Percentiles rank a stretch among this genome's conserved stretches.
These are phyloP conservation scores for Chlamydomonas sphaeroides DNA, from an alignment of 139 green algal species.

Conservation along the genomic window DNA sequence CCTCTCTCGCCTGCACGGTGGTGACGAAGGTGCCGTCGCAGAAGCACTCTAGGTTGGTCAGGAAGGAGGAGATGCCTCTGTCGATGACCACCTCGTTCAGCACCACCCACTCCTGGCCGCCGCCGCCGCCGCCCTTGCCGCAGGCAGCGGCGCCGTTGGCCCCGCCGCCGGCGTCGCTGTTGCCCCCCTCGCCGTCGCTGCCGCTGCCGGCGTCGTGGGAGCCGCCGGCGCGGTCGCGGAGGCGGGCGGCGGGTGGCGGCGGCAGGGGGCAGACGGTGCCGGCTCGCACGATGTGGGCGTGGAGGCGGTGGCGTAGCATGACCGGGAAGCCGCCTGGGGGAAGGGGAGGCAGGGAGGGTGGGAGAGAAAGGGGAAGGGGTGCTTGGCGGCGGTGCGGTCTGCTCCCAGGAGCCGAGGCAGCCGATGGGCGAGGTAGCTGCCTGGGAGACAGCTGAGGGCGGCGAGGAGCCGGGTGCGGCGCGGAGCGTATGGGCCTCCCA, in stretches of 20 bases:
- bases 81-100: conserved; percentile 95
- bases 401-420: too few species aligned
- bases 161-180: not conserved
- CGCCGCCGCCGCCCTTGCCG: not conserved
- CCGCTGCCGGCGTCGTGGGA: not conserved
- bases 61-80: conserved; percentile 78
- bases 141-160: too few species aligned
- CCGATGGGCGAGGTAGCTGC: too few species aligned
- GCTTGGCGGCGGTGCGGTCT: too few species aligned
- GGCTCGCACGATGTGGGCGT: conserved; percentile 77
- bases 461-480: too few species aligned
- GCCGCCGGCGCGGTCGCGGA: too few species aligned
- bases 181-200: not conserved
- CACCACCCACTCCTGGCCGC: conserved; percentile 59
- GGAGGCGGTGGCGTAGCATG: conserved; percentile 86
- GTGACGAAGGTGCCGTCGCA: conserved; percentile 85
- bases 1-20: conserved; percentile 61
- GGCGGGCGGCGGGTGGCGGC: too few species aligned
- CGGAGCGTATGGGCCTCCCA: too few species aligned
- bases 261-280: too few species aligned
- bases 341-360: conserved; percentile 3
- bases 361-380: too few species aligned
- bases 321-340: conserved; percentile 76
- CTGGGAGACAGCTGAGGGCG: too few species aligned
- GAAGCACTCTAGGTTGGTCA: conserved; percentile 88